Evolutionary conservation across 2,329 filamentous ascomycete species (phyloP).

Genomic region (Penicillium vulpinum): DNA sequence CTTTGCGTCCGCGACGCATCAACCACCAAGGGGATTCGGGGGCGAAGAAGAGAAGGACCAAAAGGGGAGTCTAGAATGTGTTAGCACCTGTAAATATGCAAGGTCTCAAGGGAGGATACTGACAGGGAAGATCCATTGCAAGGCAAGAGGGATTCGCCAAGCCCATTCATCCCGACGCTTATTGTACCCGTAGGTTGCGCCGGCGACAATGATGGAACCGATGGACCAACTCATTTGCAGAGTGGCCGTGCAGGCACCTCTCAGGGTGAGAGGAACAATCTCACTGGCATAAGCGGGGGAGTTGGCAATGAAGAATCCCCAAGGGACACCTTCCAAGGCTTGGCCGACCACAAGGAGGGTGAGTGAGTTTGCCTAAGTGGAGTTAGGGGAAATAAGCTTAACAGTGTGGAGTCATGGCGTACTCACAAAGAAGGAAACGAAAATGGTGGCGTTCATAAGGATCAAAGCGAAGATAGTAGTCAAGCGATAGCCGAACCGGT

Average conservation of each 20-base stretch:
- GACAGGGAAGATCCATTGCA: slow-evolving; percentile 35
- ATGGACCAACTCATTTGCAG: slow-evolving; percentile 35
- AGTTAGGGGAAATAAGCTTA: slow-evolving; percentile 2
- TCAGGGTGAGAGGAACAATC: slow-evolving; percentile 28
- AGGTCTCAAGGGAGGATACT: neutral
- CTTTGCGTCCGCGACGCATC: slow-evolving; percentile 28
- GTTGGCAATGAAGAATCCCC: slow-evolving; percentile 35
- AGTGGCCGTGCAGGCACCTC: slow-evolving; percentile 28
- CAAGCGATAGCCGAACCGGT: slow-evolving; percentile 60
- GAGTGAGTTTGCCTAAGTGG: slow-evolving; percentile 41
- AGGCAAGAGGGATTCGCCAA: slow-evolving; percentile 29
- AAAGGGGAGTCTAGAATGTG: slow-evolving; percentile 25
- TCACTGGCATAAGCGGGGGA: slow-evolving; percentile 33
- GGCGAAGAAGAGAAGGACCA: slow-evolving; percentile 29
- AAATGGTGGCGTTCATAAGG: slow-evolving; percentile 60
- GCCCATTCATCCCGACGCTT: slow-evolving; percentile 23
- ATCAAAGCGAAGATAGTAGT: slow-evolving; percentile 58
- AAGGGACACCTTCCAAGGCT: slow-evolving; percentile 32
- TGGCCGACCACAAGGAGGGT: slow-evolving; percentile 40
- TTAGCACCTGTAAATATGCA: neutral
- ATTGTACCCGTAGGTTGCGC: slow-evolving; percentile 25
- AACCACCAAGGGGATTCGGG: slow-evolving; percentile 34
- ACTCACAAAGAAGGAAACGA: slow-evolving; percentile 59
- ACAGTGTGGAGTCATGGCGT: rapidly evolving
- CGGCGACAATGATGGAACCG: slow-evolving; percentile 31